phyloP scores from a whole-genome alignment of 805 yeast species.

The Myxozyma neglecta region DNA sequence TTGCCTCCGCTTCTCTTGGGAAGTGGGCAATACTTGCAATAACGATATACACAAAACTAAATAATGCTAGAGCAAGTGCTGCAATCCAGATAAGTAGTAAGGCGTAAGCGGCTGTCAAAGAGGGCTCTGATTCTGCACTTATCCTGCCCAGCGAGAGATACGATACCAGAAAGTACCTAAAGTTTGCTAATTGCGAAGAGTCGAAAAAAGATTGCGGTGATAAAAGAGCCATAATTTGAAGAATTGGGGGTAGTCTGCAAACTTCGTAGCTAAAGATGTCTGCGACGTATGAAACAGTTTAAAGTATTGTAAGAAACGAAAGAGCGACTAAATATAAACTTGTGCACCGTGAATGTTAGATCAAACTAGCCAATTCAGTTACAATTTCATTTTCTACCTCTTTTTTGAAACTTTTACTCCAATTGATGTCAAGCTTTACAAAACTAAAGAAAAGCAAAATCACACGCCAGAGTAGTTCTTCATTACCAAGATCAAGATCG shows the following conservation, averaged over 20 bases:
- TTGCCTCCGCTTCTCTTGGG: conserved; percentile 22
- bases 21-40: conserved; percentile 22
- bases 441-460: too few relatives aligned
- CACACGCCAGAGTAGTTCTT: background rate
- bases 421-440: too few relatives aligned
- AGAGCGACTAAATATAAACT: too few relatives aligned
- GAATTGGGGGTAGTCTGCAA: too few relatives aligned
- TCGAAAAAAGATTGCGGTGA: background rate
- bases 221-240: background rate
- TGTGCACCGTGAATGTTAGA: too few relatives aligned
- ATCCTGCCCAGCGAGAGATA: conserved; percentile 1
- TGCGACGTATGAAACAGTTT: too few relatives aligned
- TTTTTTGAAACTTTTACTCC: too few relatives aligned
- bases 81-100: conserved; percentile 5
- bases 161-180: background rate
- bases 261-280: too few relatives aligned
- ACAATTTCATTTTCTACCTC: too few relatives aligned
- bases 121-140: background rate
- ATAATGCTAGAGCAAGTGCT: background rate
- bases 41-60: background rate
- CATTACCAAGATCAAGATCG: background rate
- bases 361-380: too few relatives aligned
- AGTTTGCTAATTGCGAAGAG: background rate
- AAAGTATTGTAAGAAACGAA: too few relatives aligned
- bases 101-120: background rate